Evolutionary conservation across 129 eudicot genomes (phyloP).

Genomic region (Deinandra increscens): DNA sequence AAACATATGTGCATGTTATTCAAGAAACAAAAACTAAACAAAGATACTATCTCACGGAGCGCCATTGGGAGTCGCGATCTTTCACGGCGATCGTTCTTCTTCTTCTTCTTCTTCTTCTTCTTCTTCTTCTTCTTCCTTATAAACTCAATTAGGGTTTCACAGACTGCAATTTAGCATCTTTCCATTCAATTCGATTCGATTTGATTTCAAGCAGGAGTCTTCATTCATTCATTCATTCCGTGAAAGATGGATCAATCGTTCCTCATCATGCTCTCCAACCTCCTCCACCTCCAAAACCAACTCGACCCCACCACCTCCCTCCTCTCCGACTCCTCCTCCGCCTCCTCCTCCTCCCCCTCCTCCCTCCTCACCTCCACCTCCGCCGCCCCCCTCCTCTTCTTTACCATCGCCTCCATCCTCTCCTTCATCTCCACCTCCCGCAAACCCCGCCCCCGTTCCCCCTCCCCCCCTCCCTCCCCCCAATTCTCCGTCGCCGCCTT

Average conservation of each 20-base stretch:
- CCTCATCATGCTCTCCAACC: slow-evolving; percentile 72
- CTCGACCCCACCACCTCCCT: slow-evolving; percentile 76
- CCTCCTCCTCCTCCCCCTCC: slow-evolving; percentile 56
- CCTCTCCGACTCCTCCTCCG: slow-evolving; percentile 51
- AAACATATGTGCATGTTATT: too few relatives aligned
- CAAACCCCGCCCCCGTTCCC: slow-evolving; percentile 28
- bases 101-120: too few relatives aligned
- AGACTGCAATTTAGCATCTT: neutral
- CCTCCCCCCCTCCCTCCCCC: slow-evolving; percentile 41
- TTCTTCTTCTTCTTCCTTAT: neutral
- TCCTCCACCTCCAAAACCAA: slow-evolving; percentile 85
- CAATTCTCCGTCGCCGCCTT: slow-evolving; percentile 79
- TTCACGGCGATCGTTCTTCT: too few relatives aligned
- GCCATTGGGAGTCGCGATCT: too few relatives aligned
- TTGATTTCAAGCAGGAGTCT: too few relatives aligned
- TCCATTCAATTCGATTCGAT: neutral
- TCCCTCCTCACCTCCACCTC: slow-evolving; percentile 67
- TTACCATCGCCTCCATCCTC: slow-evolving; percentile 87
- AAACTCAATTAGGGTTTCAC: slow-evolving; percentile 34
- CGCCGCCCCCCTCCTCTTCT: slow-evolving; percentile 90
- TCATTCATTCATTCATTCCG: too few relatives aligned
- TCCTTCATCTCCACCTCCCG: slow-evolving; percentile 64
- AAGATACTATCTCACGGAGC: too few relatives aligned
- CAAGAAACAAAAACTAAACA: too few relatives aligned
- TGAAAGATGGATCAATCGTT: slow-evolving; percentile 73